phyloP scores from a whole-genome alignment of 805 yeast genomes.

The Jamesozyma rosinii region DNA sequence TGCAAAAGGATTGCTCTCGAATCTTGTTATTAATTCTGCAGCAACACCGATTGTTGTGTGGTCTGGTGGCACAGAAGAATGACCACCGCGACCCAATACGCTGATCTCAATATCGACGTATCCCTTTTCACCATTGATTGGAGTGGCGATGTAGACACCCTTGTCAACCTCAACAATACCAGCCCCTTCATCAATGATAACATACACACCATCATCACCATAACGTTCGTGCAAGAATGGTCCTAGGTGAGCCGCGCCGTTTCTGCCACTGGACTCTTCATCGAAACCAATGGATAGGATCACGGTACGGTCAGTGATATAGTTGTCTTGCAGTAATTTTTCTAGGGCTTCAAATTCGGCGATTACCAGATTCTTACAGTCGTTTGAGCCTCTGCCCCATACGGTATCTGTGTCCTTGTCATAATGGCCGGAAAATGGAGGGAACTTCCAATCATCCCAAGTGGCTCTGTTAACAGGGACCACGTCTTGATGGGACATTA shows the following conservation, averaged over 20 bases:
- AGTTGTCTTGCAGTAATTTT: constrained; percentile 40
- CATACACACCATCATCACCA: constrained; percentile 52
- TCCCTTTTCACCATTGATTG: constrained; percentile 57
- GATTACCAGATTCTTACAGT: constrained; percentile 62
- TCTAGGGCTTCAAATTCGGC: constrained; percentile 63
- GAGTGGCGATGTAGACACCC: constrained; percentile 39
- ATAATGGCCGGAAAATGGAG: constrained; percentile 57
- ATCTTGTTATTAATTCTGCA: constrained; percentile 43
- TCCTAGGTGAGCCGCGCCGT: constrained; percentile 49
- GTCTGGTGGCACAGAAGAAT: constrained; percentile 70
- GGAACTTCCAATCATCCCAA: constrained; percentile 50
- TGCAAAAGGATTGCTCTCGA: constrained; percentile 47
- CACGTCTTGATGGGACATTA: constrained; percentile 78
- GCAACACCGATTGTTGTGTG: constrained; percentile 74
- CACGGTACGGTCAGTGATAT: constrained; percentile 52
- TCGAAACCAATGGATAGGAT: constrained; percentile 67
- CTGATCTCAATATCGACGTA: constrained; percentile 43
- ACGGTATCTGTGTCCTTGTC: constrained; percentile 48
- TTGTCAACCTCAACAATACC: constrained; percentile 33
- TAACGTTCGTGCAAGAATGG: constrained; percentile 40
- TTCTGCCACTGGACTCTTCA: constrained; percentile 60
- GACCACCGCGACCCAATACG: constrained; percentile 64
- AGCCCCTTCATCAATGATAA: constrained; percentile 66
- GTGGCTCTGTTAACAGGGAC: constrained; percentile 69
- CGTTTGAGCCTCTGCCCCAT: constrained; percentile 74